A percentile compares a stretch with the other conserved stretches of the same genome.
phyloP scores from a whole-genome alignment of 2,329 filamentous ascomycete species.

The Talaromyces amestolkiae region DNA sequence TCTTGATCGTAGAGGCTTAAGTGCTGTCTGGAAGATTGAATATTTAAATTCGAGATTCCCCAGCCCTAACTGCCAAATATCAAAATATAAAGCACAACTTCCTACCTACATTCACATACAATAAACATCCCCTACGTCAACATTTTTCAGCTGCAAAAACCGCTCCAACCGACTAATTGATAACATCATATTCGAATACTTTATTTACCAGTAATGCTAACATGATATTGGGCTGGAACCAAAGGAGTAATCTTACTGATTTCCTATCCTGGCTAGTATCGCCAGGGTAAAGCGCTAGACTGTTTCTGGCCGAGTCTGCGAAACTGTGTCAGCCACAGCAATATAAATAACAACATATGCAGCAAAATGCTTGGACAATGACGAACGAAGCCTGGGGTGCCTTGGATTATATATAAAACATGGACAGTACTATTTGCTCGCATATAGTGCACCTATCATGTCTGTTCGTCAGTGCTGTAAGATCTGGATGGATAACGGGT shows the following conservation, averaged over 20 bases:
- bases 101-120: background rate
- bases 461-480: background rate
- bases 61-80: background rate
- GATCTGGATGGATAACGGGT: background rate
- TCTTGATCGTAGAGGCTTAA: too few relatives aligned
- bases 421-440: background rate
- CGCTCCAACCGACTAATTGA: background rate
- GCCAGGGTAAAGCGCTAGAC: background rate
- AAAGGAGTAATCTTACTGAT: background rate
- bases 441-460: background rate
- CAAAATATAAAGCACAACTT: background rate
- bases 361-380: background rate
- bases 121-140: background rate
- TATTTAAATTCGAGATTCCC: background rate
- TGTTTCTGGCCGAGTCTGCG: background rate
- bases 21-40: background rate
- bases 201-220: background rate
- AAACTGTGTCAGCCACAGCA: background rate
- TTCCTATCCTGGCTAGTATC: background rate
- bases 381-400: background rate
- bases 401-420: too few relatives aligned
- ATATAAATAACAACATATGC: background rate
- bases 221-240: background rate
- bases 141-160: background rate
- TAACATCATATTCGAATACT: background rate